These are phyloP conservation scores for Neocatenulostroma microsporum DNA, from an alignment of 2,329 filamentous ascomycete species.

Conservation along the genomic window DNA sequence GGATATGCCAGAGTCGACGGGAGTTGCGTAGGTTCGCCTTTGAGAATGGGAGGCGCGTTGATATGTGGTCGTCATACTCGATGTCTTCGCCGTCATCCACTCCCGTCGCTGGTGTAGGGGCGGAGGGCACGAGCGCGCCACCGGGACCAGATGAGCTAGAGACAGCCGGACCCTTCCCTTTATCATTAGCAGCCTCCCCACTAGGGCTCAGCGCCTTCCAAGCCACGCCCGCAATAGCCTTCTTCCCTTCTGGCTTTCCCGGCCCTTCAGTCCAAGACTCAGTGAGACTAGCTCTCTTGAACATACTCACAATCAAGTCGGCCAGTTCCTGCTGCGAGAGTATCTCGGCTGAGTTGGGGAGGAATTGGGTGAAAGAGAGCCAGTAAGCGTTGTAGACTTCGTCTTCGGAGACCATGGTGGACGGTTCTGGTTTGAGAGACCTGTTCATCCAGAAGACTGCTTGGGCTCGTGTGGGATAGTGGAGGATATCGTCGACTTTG, in stretches of 20 bases:
- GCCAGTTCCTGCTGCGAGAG: background rate
- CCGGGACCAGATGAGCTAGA: no score
- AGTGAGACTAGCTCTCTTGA: background rate
- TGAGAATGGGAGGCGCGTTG: background rate
- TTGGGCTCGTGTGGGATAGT: background rate
- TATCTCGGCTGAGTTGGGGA: background rate
- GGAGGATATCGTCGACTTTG: conserved; percentile 1
- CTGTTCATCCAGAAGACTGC: conserved; percentile 6
- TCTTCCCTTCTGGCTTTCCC: background rate
- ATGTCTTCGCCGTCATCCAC: background rate
- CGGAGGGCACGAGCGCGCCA: no score
- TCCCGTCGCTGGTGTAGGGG: background rate
- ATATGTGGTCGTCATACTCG: background rate
- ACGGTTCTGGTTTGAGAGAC: background rate
- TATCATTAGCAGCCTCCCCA: no score
- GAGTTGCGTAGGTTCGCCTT: background rate
- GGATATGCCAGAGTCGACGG: background rate
- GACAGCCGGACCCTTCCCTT: no score
- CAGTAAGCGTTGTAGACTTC: conserved; percentile 2
- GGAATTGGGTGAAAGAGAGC: background rate
- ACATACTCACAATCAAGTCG: conserved; percentile 2
- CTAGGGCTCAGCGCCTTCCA: no score
- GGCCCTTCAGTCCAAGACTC: background rate
- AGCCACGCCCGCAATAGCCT: background rate
- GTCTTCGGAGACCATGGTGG: background rate